Percentiles rank a stretch among this genome's conserved stretches.
These are phyloP conservation scores for Leccinum disarticulatum DNA, from an alignment of 768 basidiomycete species.

Conservation along the genomic window DNA sequence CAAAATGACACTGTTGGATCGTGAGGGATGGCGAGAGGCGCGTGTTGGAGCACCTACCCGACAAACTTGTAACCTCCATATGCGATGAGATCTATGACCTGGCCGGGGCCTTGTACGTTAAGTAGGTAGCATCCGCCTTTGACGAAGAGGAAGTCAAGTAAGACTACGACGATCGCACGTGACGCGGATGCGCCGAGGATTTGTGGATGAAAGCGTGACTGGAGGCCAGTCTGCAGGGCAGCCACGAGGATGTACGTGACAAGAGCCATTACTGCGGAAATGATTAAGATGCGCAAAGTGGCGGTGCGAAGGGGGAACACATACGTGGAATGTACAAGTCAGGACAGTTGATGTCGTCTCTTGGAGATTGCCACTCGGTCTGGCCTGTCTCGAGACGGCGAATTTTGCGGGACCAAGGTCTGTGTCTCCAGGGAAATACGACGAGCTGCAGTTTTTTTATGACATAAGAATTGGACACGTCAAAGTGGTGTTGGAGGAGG, in stretches of 20 bases:
- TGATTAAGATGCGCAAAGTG: conserved; percentile 9
- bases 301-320: conserved; percentile 15
- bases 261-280: conserved; percentile 79
- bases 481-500: conserved; percentile 87
- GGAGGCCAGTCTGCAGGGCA: conserved; percentile 80
- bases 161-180: conserved; percentile 77
- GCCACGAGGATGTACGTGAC: conserved; percentile 93
- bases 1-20: conserved; percentile 68
- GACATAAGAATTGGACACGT: conserved; percentile 96
- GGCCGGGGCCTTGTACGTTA: conserved; percentile 72
- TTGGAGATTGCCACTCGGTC: conserved; percentile 81
- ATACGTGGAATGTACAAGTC: conserved; percentile 94
- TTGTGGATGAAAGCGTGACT: conserved; percentile 82
- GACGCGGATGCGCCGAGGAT: conserved; percentile 86
- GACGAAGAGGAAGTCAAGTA: conserved; percentile 87
- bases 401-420: conserved; percentile 77
- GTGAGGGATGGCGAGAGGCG: background rate
- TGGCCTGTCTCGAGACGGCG: conserved; percentile 59
- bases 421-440: conserved; percentile 95
- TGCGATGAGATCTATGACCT: conserved; percentile 80
- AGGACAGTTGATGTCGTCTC: conserved; percentile 94
- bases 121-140: conserved; percentile 92
- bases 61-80: conserved; percentile 99
- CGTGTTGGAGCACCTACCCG: conserved; percentile 51
- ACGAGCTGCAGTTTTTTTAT: conserved; percentile 83